These are phyloP conservation scores for Sphagnum magellanicum DNA, from an alignment of 228 moss, liverwort and hornwort species.

Conservation along the genomic window DNA sequence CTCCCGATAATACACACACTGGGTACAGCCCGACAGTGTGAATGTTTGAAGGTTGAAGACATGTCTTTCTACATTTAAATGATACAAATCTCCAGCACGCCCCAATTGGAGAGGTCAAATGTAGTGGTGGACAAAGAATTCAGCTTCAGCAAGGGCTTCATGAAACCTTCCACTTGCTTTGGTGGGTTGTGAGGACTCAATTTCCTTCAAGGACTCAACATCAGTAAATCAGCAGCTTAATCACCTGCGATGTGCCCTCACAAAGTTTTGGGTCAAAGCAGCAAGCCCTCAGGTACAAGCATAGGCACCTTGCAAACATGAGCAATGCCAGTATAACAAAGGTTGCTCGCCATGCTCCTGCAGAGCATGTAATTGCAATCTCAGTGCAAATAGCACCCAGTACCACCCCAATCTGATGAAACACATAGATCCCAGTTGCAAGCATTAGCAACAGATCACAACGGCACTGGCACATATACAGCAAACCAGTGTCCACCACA, in stretches of 20 bases:
- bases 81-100: too few relatives aligned
- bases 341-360: slow-evolving; percentile 9
- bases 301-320: slow-evolving; percentile 13
- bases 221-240: too few relatives aligned
- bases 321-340: slow-evolving; percentile 19
- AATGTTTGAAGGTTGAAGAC: too few relatives aligned
- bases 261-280: slow-evolving; percentile 20
- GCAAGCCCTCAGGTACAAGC: slow-evolving; percentile 8
- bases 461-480: neutral
- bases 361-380: slow-evolving; percentile 7
- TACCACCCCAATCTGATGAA: slow-evolving; percentile 6
- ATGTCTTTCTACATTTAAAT: too few relatives aligned
- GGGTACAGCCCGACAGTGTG: too few relatives aligned
- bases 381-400: slow-evolving; percentile 18
- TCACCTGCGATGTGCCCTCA: slow-evolving; percentile 18
- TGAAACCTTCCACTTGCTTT: too few relatives aligned
- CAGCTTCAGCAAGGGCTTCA: too few relatives aligned
- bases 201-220: too few relatives aligned
- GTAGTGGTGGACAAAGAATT: too few relatives aligned
- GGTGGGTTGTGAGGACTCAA: too few relatives aligned
- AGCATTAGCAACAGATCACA: neutral
- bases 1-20: too few relatives aligned
- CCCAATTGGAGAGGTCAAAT: too few relatives aligned
- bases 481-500: neutral
- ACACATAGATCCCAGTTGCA: neutral